Percentiles rank a stretch among this genome's conserved stretches.
Conservation (phyloP, 2,329 filamentous ascomycete genomes). For the Trichoderma semiorbis region DNA sequence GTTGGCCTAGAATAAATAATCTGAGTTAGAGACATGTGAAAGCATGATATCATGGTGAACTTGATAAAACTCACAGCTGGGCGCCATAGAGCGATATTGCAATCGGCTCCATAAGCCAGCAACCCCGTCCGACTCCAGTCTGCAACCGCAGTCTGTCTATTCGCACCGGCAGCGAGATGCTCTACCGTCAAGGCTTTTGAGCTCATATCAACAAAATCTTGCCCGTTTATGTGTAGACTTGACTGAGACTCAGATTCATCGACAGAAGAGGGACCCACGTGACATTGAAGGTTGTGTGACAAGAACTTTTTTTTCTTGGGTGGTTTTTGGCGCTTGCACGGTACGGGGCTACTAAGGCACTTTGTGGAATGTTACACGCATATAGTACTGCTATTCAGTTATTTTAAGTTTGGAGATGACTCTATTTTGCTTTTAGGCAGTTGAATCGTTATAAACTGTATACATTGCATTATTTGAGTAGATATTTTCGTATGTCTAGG, state of each 20-base stretch:
- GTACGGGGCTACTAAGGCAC: neutral
- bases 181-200: slow-evolving; percentile 37
- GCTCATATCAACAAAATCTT: slow-evolving; percentile 26
- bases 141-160: slow-evolving; percentile 82
- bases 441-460: neutral
- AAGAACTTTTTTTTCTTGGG: slow-evolving; percentile 9
- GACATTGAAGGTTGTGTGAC: neutral
- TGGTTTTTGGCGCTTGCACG: neutral
- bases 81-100: slow-evolving; percentile 85
- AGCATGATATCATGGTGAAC: neutral
- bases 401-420: neutral
- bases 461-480: neutral
- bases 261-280: slow-evolving; percentile 11
- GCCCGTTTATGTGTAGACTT: slow-evolving; percentile 5
- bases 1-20: slow-evolving; percentile 30
- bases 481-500: neutral
- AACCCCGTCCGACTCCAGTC: slow-evolving; percentile 77
- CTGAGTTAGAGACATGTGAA: neutral
- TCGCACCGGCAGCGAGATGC: slow-evolving; percentile 76
- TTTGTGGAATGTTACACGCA: neutral
- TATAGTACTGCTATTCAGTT: neutral
- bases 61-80: slow-evolving; percentile 58
- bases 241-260: slow-evolving; percentile 7
- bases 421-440: neutral
- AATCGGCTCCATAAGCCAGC: slow-evolving; percentile 84